Evolutionary conservation across 1,139 yeast species (phyloP).

Genomic region (Saccharomycopsis phalli): DNA sequence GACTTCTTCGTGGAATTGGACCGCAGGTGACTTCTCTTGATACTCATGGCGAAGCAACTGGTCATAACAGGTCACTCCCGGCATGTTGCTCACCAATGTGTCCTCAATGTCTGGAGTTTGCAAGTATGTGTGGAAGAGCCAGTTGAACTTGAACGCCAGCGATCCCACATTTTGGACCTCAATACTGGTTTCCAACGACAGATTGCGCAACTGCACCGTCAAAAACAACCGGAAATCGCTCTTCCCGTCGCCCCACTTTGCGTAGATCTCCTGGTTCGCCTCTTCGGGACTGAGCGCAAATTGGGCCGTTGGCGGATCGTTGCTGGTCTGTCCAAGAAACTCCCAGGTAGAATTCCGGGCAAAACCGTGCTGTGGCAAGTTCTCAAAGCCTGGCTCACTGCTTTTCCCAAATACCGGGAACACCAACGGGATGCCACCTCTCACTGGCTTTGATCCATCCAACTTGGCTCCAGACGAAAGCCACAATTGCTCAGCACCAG

Average conservation of each 20-base stretch:
- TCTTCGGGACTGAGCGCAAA: slow-evolving; percentile 85
- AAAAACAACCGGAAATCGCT: slow-evolving; percentile 71
- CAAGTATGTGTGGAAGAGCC: slow-evolving; percentile 93
- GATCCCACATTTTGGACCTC: slow-evolving; percentile 67
- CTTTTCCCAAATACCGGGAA: slow-evolving; percentile 92
- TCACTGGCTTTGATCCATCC: slow-evolving; percentile 86
- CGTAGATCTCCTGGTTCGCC: slow-evolving; percentile 45
- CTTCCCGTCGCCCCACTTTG: slow-evolving; percentile 49
- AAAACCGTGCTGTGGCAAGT: slow-evolving; percentile 91
- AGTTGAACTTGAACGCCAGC: slow-evolving; percentile 70
- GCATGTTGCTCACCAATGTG: slow-evolving; percentile 65
- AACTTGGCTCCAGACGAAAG: slow-evolving; percentile 65
- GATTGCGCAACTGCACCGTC: slow-evolving; percentile 49
- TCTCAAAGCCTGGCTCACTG: slow-evolving; percentile 30
- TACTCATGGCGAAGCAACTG: slow-evolving; percentile 59
- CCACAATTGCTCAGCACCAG: slow-evolving; percentile 69
- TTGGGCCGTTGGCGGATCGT: slow-evolving; percentile 62
- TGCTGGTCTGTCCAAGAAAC: slow-evolving; percentile 71
- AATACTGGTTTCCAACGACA: slow-evolving; percentile 54
- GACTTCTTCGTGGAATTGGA: slow-evolving; percentile 67
- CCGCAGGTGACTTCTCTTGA: slow-evolving; percentile 62
- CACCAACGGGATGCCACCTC: slow-evolving; percentile 95
- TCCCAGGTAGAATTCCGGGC: slow-evolving; percentile 90
- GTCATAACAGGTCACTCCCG: slow-evolving; percentile 64
- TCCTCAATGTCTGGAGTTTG: slow-evolving; percentile 68